A percentile compares a stretch with the other conserved stretches of the same genome.
These are phyloP conservation scores for Colletotrichum godetiae DNA, from an alignment of 2,329 filamentous ascomycete genomes.

Conservation along the genomic window DNA sequence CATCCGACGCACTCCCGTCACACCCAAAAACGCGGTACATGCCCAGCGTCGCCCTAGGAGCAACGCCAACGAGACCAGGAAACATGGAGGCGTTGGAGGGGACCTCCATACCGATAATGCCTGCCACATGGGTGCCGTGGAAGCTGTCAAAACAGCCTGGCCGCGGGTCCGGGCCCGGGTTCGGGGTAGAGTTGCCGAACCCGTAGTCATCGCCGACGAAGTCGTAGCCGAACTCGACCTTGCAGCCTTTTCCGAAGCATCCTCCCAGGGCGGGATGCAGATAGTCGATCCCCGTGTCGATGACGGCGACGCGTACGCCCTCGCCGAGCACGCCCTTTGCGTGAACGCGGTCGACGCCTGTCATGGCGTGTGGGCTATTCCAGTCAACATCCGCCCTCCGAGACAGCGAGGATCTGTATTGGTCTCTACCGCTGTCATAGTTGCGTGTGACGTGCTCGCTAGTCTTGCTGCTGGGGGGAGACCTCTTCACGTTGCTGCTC, in stretches of 20 bases:
- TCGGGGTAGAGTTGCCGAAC: not conserved
- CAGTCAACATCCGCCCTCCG: not conserved
- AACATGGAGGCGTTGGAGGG: slow-evolving; percentile 6
- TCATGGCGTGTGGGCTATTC: slow-evolving; percentile 28
- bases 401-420: not conserved
- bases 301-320: slow-evolving; percentile 23
- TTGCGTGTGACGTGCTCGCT: no score
- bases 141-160: slow-evolving; percentile 41
- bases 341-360: slow-evolving; percentile 21
- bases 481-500: not conserved
- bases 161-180: slow-evolving; percentile 36
- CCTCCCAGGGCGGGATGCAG: slow-evolving; percentile 20
- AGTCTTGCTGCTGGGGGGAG: not conserved
- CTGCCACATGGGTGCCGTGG: slow-evolving; percentile 41
- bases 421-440: not conserved
- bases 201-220: slow-evolving; percentile 39
- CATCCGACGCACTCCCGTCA: slow-evolving; percentile 34
- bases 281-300: slow-evolving; percentile 29
- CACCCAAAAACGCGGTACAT: slow-evolving; percentile 40
- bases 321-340: slow-evolving; percentile 14
- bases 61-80: slow-evolving; percentile 38
- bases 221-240: slow-evolving; percentile 36
- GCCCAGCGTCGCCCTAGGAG: slow-evolving; percentile 39
- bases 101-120: slow-evolving; percentile 36
- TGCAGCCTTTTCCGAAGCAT: slow-evolving; percentile 33